phyloP scores from a whole-genome alignment of 768 basidiomycete genomes.

The Termitomyces heimii region DNA sequence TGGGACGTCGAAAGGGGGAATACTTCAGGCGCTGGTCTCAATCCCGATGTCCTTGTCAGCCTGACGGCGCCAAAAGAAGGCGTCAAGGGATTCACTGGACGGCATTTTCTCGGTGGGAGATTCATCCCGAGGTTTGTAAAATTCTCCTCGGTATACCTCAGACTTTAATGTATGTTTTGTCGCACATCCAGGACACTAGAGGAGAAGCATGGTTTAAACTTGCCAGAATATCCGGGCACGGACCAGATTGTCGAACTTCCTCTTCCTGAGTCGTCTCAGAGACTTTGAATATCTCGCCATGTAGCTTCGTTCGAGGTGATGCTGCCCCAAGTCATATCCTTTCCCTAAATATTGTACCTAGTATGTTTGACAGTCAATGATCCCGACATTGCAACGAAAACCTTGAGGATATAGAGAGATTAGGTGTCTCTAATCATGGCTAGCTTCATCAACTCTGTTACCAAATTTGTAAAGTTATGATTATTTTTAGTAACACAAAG shows the following conservation, averaged over 20 bases:
- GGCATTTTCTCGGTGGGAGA: constrained; percentile 91
- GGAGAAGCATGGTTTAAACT: constrained; percentile 69
- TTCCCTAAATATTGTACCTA: not conserved
- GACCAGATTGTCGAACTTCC: constrained; percentile 76
- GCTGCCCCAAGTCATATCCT: not conserved
- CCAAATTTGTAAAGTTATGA: too few relatives aligned
- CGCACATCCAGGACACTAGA: constrained; percentile 52
- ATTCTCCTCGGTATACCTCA: not conserved
- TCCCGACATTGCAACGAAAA: not conserved
- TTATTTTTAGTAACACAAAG: too few relatives aligned
- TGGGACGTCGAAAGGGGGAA: constrained; percentile 91
- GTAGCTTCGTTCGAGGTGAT: not conserved
- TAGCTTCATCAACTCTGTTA: too few relatives aligned
- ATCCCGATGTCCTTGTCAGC: constrained; percentile 79
- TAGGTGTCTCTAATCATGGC: too few relatives aligned
- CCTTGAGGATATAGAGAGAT: not conserved
- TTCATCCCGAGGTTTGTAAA: constrained; percentile 78
- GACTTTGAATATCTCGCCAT: constrained; percentile 1
- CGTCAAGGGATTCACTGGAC: constrained; percentile 66
- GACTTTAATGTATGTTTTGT: not conserved
- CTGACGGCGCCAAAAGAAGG: constrained; percentile 95
- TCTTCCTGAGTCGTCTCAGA: constrained; percentile 4
- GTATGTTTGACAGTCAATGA: not conserved
- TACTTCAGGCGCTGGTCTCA: constrained; percentile 46
- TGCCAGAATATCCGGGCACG: constrained; percentile 74